Evolutionary conservation across 2,329 filamentous ascomycete genomes (phyloP).

Genomic region (Byssothecium circinans): DNA sequence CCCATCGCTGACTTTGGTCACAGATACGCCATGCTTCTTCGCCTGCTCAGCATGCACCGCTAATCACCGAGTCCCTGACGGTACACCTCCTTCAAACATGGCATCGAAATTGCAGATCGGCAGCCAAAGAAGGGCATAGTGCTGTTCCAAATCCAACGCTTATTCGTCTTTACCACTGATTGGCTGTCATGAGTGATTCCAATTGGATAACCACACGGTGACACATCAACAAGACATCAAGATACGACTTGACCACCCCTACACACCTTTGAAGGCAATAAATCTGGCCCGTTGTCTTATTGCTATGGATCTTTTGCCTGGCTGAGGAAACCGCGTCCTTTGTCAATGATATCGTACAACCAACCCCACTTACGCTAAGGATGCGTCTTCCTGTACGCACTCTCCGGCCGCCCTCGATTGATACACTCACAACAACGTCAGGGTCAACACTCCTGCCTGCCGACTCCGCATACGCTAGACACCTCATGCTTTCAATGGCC

Average conservation of each 20-base stretch:
- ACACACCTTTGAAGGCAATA: background rate
- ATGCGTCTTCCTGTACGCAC: conserved; percentile 13
- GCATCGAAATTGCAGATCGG: background rate
- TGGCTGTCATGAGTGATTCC: background rate
- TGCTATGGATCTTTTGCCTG: conserved; percentile 22
- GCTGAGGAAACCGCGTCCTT: conserved; percentile 20
- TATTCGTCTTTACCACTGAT: background rate
- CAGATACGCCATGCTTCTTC: background rate
- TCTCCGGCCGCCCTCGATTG: conserved; percentile 19
- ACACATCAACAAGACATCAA: background rate
- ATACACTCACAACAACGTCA: conserved; percentile 18
- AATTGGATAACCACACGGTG: background rate
- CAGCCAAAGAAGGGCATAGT: background rate
- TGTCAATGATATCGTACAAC: conserved; percentile 19
- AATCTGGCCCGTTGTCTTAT: background rate
- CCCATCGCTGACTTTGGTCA: background rate
- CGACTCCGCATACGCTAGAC: conserved; percentile 35
- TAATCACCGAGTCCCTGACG: background rate
- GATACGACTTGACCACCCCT: background rate
- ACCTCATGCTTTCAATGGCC: conserved; percentile 17
- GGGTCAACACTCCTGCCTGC: conserved; percentile 2
- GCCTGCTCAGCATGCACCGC: background rate
- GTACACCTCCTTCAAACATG: background rate
- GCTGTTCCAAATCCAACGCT: background rate
- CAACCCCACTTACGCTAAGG: conserved; percentile 34